phyloP scores from a whole-genome alignment of 106 monocot genomes.

The Triglochin maritima region DNA sequence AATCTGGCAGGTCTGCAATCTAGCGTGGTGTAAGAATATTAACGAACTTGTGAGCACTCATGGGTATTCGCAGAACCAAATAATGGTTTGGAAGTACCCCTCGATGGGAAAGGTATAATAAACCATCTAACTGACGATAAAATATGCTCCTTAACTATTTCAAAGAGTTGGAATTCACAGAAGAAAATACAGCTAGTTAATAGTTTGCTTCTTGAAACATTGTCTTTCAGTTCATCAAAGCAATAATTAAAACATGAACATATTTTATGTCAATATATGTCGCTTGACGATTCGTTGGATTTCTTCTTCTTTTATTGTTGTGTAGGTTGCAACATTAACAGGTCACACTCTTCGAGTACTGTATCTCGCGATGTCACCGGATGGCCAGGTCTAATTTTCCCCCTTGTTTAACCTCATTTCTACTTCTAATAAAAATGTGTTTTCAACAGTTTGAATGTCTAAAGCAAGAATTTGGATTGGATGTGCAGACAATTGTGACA shows the following conservation, averaged over 20 bases:
- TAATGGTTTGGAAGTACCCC: conserved; percentile 98
- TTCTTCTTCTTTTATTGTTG: too few relatives aligned
- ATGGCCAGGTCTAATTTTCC: conserved; percentile 53
- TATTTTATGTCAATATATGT: too few relatives aligned
- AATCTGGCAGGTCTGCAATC: conserved; percentile 63
- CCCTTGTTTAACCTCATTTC: not conserved
- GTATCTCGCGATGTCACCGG: conserved; percentile 74
- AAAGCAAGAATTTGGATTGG: not conserved
- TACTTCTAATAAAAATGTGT: not conserved
- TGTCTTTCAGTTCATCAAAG: not conserved
- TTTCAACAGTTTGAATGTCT: not conserved
- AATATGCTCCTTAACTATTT: not conserved
- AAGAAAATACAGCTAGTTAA: not conserved
- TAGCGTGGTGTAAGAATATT: conserved; percentile 87
- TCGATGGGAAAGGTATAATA: conserved; percentile 70
- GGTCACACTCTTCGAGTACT: conserved; percentile 88
- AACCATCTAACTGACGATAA: not conserved
- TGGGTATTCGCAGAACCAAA: conserved; percentile 95
- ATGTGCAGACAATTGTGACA: conserved; percentile 74
- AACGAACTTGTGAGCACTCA: conserved; percentile 95
- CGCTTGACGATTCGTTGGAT: too few relatives aligned
- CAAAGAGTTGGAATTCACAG: not conserved
- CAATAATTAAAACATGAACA: not conserved
- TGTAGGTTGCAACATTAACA: conserved; percentile 75
- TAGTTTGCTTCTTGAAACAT: not conserved